These are phyloP conservation scores for Alternaria viburni DNA, from an alignment of 2,329 filamentous ascomycete species.

Conservation along the genomic window DNA sequence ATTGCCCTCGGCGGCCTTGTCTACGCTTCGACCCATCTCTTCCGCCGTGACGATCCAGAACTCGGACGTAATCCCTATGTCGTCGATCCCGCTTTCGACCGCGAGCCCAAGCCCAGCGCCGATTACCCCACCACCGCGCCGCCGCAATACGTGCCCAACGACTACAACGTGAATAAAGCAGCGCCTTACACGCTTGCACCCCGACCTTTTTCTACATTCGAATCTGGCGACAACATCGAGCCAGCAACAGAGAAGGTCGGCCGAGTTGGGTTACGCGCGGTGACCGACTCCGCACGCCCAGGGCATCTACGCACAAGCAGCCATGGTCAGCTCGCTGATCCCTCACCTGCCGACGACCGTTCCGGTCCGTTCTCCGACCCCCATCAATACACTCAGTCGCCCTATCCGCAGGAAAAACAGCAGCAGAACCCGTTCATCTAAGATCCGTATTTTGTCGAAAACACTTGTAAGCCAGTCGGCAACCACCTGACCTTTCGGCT, in stretches of 20 bases:
- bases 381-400: constrained; percentile 19
- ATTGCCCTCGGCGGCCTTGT: constrained; percentile 76
- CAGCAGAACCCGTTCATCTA: constrained; percentile 51
- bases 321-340: constrained; percentile 52
- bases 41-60: constrained; percentile 58
- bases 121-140: constrained; percentile 45
- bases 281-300: constrained; percentile 52
- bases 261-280: constrained; percentile 50
- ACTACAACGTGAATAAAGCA: constrained; percentile 53
- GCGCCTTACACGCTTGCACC: constrained; percentile 55
- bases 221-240: constrained; percentile 35
- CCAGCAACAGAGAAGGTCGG: constrained; percentile 52
- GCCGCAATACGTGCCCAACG: constrained; percentile 49
- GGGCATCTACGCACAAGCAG: constrained; percentile 54
- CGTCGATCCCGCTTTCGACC: constrained; percentile 36
- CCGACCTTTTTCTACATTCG: constrained; percentile 52
- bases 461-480: constrained; percentile 6
- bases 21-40: constrained; percentile 68
- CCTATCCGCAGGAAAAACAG: constrained; percentile 27
- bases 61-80: constrained; percentile 34
- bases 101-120: constrained; percentile 25
- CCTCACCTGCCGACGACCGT: constrained; percentile 50
- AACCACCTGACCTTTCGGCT: constrained; percentile 55
- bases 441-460: constrained; percentile 32
- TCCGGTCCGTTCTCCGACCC: constrained; percentile 39